Percentiles rank a stretch among this genome's conserved stretches.
Conservation (phyloP, 2,329 filamentous ascomycete species). For the Ceratocystis albifundus region DNA sequence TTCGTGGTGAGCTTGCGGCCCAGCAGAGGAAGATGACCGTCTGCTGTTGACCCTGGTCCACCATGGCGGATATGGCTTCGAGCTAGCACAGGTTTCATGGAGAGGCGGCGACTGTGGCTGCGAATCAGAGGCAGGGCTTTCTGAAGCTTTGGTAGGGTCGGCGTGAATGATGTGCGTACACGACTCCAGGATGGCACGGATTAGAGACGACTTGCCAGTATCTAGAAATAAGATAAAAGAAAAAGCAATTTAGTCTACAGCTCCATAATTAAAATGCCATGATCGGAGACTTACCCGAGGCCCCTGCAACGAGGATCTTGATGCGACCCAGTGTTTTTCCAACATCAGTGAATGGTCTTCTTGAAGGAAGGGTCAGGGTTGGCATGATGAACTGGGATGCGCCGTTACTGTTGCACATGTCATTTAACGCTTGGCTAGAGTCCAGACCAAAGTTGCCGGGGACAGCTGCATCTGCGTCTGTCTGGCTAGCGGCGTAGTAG, state of each 20-base stretch:
- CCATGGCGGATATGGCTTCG: conserved; percentile 78
- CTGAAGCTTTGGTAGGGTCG: conserved; percentile 47
- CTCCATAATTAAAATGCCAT: neutral
- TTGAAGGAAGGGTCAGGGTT: conserved; percentile 78
- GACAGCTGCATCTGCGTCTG: conserved; percentile 29
- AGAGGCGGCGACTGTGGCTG: neutral
- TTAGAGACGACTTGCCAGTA: conserved; percentile 77
- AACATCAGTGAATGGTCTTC: conserved; percentile 77
- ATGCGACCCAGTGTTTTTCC: conserved; percentile 75
- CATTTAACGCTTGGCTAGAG: neutral
- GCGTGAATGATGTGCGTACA: conserved; percentile 92
- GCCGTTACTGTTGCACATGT: neutral
- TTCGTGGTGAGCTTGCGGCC: conserved; percentile 43
- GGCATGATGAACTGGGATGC: conserved; percentile 86
- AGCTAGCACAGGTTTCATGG: conserved; percentile 63
- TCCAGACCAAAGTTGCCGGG: conserved; percentile 20
- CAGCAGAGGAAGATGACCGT: conserved; percentile 41
- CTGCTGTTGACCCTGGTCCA: conserved; percentile 60
- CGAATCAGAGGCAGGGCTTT: conserved; percentile 32
- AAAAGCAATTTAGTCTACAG: neutral
- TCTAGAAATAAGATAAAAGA: conserved; percentile 36
- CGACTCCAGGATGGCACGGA: conserved; percentile 73
- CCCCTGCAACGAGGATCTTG: conserved; percentile 78
- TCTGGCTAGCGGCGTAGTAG: conserved; percentile 13
- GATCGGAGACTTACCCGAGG: conserved; percentile 46